A percentile compares a stretch with the other conserved stretches of the same genome.
phyloP scores from a whole-genome alignment of 2,329 filamentous ascomycete species.

The Fusarium sp. region DNA sequence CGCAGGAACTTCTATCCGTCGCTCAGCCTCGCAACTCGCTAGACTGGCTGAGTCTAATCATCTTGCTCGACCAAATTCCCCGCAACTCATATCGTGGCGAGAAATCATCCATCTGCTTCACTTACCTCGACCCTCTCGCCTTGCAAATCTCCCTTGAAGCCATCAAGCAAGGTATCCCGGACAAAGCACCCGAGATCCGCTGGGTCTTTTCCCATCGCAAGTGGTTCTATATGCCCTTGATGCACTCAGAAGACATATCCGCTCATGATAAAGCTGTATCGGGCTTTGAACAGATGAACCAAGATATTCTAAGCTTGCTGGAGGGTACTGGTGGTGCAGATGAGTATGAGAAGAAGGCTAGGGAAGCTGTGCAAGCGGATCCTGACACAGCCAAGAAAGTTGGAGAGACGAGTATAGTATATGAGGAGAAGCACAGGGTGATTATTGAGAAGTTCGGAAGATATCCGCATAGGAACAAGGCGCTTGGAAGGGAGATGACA shows the following conservation, averaged over 20 bases:
- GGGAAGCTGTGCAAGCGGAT: slow-evolving; percentile 43
- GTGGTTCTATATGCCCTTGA: slow-evolving; percentile 72
- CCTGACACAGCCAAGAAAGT: slow-evolving; percentile 46
- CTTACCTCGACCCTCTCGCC: slow-evolving; percentile 67
- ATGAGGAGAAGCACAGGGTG: slow-evolving; percentile 60
- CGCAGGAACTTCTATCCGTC: slow-evolving; percentile 48
- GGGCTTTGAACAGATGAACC: slow-evolving; percentile 49
- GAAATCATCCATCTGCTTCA: slow-evolving; percentile 60
- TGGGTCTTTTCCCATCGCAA: slow-evolving; percentile 56
- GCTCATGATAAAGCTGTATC: slow-evolving; percentile 57
- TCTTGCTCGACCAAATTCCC: slow-evolving; percentile 73
- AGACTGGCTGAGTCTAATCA: slow-evolving; percentile 62
- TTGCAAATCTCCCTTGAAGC: slow-evolving; percentile 57
- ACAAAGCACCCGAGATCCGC: slow-evolving; percentile 45
- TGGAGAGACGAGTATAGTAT: slow-evolving; percentile 44
- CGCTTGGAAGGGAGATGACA: slow-evolving; percentile 62
- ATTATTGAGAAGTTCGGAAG: slow-evolving; percentile 67
- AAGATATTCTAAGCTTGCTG: slow-evolving; percentile 51
- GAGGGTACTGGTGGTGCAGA: slow-evolving; percentile 38
- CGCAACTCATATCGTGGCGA: slow-evolving; percentile 70
- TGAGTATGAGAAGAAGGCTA: slow-evolving; percentile 47
- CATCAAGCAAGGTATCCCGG: slow-evolving; percentile 50
- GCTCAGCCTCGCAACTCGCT: slow-evolving; percentile 45
- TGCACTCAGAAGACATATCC: slow-evolving; percentile 66
- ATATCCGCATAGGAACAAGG: slow-evolving; percentile 69